Conservation (phyloP, 495 filamentous ascomycete species). For the Neurospora discreta region DNA sequence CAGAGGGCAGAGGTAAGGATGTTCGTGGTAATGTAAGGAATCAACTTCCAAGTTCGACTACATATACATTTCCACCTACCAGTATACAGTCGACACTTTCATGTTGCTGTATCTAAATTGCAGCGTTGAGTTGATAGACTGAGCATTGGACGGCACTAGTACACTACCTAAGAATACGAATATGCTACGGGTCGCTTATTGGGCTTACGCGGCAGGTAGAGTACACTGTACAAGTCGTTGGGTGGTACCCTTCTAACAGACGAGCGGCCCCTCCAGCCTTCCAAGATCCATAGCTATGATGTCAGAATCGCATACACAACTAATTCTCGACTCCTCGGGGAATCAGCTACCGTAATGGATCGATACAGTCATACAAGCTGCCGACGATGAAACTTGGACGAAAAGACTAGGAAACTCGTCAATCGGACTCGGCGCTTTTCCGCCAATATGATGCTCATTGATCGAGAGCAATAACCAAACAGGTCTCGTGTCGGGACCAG, state of each 20-base stretch:
- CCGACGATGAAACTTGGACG: not conserved
- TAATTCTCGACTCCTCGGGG: not conserved
- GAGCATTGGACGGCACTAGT: no score
- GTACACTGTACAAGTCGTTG: not conserved
- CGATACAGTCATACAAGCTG: not conserved
- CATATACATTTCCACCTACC: not conserved
- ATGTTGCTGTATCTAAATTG: not conserved
- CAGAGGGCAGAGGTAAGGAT: not conserved
- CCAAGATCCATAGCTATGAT: not conserved
- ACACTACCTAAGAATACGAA: not conserved
- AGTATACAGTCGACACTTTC: not conserved
- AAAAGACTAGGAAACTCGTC: not conserved
- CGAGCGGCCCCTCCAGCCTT: not conserved
- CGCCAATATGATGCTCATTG: not conserved
- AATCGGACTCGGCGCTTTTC: not conserved
- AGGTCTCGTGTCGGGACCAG: not conserved
- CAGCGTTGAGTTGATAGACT: no score
- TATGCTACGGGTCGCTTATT: not conserved
- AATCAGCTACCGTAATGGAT: not conserved
- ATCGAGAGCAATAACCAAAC: not conserved
- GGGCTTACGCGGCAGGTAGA: not conserved
- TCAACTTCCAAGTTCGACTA: not conserved
- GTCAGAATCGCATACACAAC: not conserved
- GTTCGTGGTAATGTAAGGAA: not conserved
- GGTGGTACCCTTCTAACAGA: not conserved